Base-by-base conservation (phyloP, 441 rosid species). In the Populus trichocarpa region DNA sequence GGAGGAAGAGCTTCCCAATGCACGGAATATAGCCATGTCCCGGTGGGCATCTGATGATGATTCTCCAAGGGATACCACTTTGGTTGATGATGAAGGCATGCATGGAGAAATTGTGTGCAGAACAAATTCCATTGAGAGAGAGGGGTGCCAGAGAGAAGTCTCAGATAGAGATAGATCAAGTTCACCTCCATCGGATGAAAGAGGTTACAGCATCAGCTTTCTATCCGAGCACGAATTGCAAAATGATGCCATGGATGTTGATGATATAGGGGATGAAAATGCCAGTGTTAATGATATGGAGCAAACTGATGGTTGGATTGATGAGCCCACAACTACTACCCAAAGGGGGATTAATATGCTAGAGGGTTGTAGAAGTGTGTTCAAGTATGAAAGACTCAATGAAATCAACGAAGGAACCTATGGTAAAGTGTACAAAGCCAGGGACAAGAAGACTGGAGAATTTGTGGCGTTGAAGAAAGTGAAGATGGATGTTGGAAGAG, bases 341-440 rank as follows among this genome's bases (percentile, higher is more conserved):
- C 79, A 80, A 64, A 83, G 83, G 82, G 77, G 89, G 20, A 72
- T 86, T 79, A 82, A 87, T 81, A 90, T 93, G 97, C 86, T 90
- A 74, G 72, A 79, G 28, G 84, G 91, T 72, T 92, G 97, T 79
- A 87, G 98, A 84, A 85, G 88, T 53, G 96, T 95, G 59, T 84
- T 80, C 26, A 93, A 93, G 70, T 95, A 81, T 81, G 97, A 93
- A 82, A 90, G 75, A 80, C 87, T 95, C 33, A 85, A 91, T 80
- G 91, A 88, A 84, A 92, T 95, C 12, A 89, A 80, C 79, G 99
- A 95, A 86, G 99, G 99, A 57, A 89, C 97, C 23, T 95, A 95
- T 75, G 99, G 98, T 71, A 83, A 89, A 84, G 99, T 95, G 40
- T 93, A 87, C 76, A 91, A 87, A 88, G 99, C 97, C 32, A 89